Percentiles rank a stretch among this genome's conserved stretches.
Conservation (phyloP, 2,329 filamentous ascomycete genomes). For the Aspergillus sp. region DNA sequence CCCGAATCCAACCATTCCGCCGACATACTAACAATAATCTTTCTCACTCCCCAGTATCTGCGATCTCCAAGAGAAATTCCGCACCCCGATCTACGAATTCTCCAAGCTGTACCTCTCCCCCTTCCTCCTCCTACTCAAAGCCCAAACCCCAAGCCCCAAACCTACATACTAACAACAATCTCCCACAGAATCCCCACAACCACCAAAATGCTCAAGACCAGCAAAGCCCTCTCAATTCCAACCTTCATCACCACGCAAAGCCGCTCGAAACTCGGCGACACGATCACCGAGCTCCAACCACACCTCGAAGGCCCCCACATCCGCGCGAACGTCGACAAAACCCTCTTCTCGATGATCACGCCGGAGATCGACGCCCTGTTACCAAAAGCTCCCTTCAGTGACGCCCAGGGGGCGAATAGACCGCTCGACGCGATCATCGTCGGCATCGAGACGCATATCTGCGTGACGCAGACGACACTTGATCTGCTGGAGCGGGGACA, state of each 20-base stretch:
- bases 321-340: conserved; percentile 73
- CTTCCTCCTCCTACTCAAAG: background rate
- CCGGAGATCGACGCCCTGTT: conserved; percentile 58
- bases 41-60: conserved; percentile 64
- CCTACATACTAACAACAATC: background rate
- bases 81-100: conserved; percentile 78
- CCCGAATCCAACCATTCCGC: background rate
- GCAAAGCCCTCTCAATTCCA: conserved; percentile 59
- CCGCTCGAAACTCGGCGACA: conserved; percentile 72
- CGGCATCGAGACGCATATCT: conserved; percentile 92
- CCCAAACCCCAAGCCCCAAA: background rate
- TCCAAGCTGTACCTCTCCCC: conserved; percentile 65
- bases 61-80: conserved; percentile 93
- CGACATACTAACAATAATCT: background rate
- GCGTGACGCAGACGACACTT: conserved; percentile 86
- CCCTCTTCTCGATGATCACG: conserved; percentile 82
- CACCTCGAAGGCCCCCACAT: conserved; percentile 47
- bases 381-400: conserved; percentile 17
- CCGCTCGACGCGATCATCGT: conserved; percentile 70
- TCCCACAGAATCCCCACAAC: conserved; percentile 60
- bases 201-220: conserved; percentile 67
- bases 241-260: conserved; percentile 87
- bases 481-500: conserved; percentile 76
- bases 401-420: conserved; percentile 23
- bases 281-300: conserved; percentile 69